phyloP scores from a whole-genome alignment of 2,329 filamentous ascomycete species.

The Colletotrichum australisinense region DNA sequence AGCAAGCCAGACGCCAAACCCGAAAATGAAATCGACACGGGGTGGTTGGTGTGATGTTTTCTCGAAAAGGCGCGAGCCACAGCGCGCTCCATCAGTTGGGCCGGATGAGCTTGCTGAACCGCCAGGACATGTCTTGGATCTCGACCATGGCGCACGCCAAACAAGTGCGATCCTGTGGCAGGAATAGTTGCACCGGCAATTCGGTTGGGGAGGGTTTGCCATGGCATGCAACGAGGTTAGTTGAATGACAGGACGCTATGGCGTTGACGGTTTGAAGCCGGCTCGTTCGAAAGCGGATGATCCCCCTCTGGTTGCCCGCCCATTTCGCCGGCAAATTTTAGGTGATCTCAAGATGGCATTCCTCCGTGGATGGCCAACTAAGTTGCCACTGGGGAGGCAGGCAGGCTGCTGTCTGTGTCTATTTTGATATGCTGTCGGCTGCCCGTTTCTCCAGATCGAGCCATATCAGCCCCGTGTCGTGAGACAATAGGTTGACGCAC shows the following conservation, averaged over 20 bases:
- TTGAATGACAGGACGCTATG: not conserved
- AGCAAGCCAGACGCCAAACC: conserved; percentile 10
- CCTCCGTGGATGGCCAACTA: not conserved
- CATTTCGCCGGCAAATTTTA: not conserved
- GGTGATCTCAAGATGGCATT: conserved; percentile 9
- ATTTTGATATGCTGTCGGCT: conserved; percentile 1
- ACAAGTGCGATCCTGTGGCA: conserved; percentile 15
- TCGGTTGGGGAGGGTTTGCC: not conserved
- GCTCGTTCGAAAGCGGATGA: not conserved
- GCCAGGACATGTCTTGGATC: conserved; percentile 28
- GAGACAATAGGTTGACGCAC: conserved; percentile 8
- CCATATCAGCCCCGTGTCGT: not conserved
- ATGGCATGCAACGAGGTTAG: not conserved
- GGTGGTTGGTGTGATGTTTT: conserved; percentile 15
- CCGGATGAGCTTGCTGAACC: conserved; percentile 7
- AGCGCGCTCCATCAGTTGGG: conserved; percentile 8
- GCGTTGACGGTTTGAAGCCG: conserved; percentile 4
- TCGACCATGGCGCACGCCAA: conserved; percentile 14
- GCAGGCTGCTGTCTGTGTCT: conserved; percentile 4
- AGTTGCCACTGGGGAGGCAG: conserved; percentile 13
- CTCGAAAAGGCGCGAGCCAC: conserved; percentile 7
- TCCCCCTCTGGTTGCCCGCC: not conserved
- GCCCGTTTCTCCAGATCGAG: not conserved
- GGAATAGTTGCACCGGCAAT: not conserved
- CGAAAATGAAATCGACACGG: conserved; percentile 26